A percentile compares a stretch with the other conserved stretches of the same genome.
Conservation (phyloP, 2,329 filamentous ascomycete genomes). For the Helotiales sp. region DNA sequence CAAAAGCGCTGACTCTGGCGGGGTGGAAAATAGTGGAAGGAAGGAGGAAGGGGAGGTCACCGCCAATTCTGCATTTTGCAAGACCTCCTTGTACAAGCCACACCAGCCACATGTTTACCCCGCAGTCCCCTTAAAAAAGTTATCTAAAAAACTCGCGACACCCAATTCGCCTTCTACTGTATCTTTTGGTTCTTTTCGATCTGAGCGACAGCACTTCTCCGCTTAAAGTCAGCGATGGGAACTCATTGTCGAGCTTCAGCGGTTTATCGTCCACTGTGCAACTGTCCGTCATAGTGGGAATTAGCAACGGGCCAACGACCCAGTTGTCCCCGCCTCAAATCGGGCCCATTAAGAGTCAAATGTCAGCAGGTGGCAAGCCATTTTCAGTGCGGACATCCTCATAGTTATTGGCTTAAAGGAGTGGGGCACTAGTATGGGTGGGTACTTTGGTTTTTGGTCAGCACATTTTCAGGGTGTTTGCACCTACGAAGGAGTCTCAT, state of each 20-base stretch:
- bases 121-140: too few species aligned
- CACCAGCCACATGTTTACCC: too few species aligned
- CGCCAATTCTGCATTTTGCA: too few species aligned
- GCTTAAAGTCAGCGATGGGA: slow-evolving; percentile 1
- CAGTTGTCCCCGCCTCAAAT: neutral
- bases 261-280: slow-evolving; percentile 9
- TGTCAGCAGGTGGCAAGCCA: slow-evolving; percentile 8
- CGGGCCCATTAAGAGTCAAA: neutral
- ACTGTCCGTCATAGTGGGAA: slow-evolving; percentile 4
- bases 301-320: slow-evolving; percentile 1
- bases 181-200: slow-evolving; percentile 15
- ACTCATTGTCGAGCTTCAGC: slow-evolving; percentile 14
- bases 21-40: too few species aligned
- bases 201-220: slow-evolving; percentile 8
- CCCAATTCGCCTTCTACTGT: too few species aligned
- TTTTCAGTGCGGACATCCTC: slow-evolving; percentile 15
- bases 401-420: slow-evolving; percentile 12
- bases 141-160: too few species aligned
- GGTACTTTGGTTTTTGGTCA: slow-evolving; percentile 16
- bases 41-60: too few species aligned
- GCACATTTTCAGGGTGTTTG: slow-evolving; percentile 14
- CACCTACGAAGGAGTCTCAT: slow-evolving; percentile 9
- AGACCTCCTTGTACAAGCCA: too few species aligned
- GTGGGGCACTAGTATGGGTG: slow-evolving; percentile 9
- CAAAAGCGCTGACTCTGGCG: too few species aligned